Evolutionary conservation across 202 grass and related monocot genomes (phyloP).

Genomic region (Carex arenaria): DNA sequence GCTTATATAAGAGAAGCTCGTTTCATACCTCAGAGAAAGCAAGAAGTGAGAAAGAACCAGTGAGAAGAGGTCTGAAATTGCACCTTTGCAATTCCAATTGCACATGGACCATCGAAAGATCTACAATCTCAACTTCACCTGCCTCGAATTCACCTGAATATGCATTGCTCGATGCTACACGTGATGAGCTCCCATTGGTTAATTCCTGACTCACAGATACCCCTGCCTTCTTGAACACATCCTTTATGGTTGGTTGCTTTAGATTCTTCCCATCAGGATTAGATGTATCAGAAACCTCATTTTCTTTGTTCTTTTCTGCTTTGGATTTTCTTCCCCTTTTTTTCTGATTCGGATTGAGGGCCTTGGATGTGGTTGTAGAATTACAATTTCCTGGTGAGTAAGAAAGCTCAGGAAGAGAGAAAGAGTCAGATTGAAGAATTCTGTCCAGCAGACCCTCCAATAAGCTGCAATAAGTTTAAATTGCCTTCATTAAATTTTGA

Average conservation of each 20-base stretch:
- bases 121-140: constrained; percentile 55
- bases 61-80: constrained; percentile 77
- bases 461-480: constrained; percentile 48
- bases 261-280: constrained; percentile 43
- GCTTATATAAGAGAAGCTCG: neutral
- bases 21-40: constrained; percentile 70
- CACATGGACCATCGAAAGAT: constrained; percentile 50
- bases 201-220: constrained; percentile 52
- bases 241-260: constrained; percentile 63
- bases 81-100: constrained; percentile 70
- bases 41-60: constrained; percentile 57
- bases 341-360: constrained; percentile 32
- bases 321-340: constrained; percentile 49
- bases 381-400: constrained; percentile 45
- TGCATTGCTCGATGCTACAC: constrained; percentile 33
- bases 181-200: constrained; percentile 43
- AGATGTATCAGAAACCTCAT: constrained; percentile 34
- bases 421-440: constrained; percentile 48
- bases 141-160: constrained; percentile 42
- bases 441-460: constrained; percentile 65
- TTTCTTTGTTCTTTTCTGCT: constrained; percentile 53
- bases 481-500: neutral
- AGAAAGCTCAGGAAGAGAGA: constrained; percentile 63
- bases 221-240: constrained; percentile 73
- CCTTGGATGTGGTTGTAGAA: constrained; percentile 43